Base-by-base conservation (phyloP, 2,329 filamentous ascomycete genomes). In the Colletotrichum karsti region DNA sequence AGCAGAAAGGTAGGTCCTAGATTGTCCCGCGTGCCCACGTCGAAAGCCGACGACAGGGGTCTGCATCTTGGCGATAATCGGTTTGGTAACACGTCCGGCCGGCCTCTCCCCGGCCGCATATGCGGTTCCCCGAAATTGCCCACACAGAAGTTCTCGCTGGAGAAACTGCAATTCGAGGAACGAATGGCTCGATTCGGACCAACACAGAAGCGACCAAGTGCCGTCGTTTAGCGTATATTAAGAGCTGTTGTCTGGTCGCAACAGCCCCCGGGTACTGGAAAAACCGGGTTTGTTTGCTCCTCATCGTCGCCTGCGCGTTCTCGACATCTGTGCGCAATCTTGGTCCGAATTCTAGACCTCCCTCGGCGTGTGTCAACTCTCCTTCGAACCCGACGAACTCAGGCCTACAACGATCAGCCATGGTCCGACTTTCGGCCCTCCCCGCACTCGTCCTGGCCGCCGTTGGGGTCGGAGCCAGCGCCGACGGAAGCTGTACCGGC, bases 181-280 rank as follows among this genome's bases (percentile, higher is more conserved):
- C 12, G 24, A 26, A 13, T 58, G 37, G 18, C 46, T 53, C 39
- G 46, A 44, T 26, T 22, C 54, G 44, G 26, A 22, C 35, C 46
- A 46, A 51, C 46, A 28, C 20, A 51, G 37, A 60, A 46, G 30
- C 46, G 37, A 46, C 22, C 28, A 48, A 35, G 55, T 41, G 15
- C 62, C 26, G 37, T 26, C 12, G 62, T 61, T 65, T 65, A 54
- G 62, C 62, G 37, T 65, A 60, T 61, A 65, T 65, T 60, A 65
- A 54, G 28, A 54, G 20, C 53, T 15, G 46, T 30, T 39, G 24
- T 18, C 42, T 26, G 62, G 46, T 65, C 48, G 62, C 22, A 37
- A 60, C 15, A 26, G 62, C 46, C 46, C 42, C n/a, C 22, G 39
- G 56, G 15, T 26, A 20, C 42, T 41, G 46, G 10, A 22, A n/a